phyloP scores from a whole-genome alignment of 805 yeast genomes.

The Ogataea corticis region DNA sequence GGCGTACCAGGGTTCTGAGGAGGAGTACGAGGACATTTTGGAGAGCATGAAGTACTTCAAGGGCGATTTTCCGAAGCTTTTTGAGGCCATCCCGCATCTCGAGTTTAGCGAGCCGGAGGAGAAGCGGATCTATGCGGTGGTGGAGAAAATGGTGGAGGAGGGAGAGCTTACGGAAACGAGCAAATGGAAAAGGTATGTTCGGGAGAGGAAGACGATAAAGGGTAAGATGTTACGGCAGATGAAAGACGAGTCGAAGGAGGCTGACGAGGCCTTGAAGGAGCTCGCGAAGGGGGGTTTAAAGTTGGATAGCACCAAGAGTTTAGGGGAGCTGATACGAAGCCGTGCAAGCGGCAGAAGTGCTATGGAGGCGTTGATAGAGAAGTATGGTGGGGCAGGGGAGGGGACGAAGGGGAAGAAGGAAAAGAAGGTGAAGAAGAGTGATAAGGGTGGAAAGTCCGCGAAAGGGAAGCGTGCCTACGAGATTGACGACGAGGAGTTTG shows the following conservation, averaged over 20 bases:
- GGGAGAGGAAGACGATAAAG: constrained; percentile 48
- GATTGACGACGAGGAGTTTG: constrained; percentile 53
- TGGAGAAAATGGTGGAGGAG: constrained; percentile 45
- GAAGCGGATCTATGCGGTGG: constrained; percentile 53
- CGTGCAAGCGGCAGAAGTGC: constrained; percentile 9
- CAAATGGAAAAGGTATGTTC: constrained; percentile 44
- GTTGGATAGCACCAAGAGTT: constrained; percentile 21
- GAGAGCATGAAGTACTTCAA: constrained; percentile 48
- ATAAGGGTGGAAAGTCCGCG: constrained; percentile 24
- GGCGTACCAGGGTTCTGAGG: constrained; percentile 61
- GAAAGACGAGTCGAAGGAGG: constrained; percentile 67
- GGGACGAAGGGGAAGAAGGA: constrained; percentile 29
- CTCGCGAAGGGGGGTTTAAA: constrained; percentile 35
- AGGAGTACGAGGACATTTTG: constrained; percentile 63
- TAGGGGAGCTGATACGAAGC: no score
- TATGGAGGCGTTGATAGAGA: constrained; percentile 50
- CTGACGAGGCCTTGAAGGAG: constrained; percentile 47
- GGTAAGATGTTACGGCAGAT: constrained; percentile 49
- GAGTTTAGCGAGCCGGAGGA: constrained; percentile 64
- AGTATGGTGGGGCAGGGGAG: constrained; percentile 43
- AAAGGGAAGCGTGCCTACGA: constrained; percentile 33
- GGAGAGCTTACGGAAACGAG: constrained; percentile 33
- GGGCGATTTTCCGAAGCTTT: constrained; percentile 69
- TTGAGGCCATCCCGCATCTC: constrained; percentile 78
- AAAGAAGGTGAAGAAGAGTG: constrained; percentile 44